phyloP scores from a whole-genome alignment of 225 moss, liverwort and hornwort genomes.

The Straminergon stramineum region DNA sequence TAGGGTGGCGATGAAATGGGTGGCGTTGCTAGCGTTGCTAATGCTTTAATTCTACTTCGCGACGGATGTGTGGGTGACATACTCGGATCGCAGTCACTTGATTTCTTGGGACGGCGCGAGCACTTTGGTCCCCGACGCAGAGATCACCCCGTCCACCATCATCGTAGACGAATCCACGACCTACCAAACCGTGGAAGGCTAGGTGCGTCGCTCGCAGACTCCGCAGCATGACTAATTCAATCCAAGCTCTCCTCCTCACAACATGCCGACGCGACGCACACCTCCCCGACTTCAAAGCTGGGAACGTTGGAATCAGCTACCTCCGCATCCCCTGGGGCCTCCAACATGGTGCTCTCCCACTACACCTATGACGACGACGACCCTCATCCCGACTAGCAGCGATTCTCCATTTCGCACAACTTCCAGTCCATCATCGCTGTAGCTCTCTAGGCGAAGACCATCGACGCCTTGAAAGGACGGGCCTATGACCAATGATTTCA shows the following conservation, averaged over 20 bases:
- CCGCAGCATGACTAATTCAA: conserved; percentile 25
- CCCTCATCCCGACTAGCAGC: neutral
- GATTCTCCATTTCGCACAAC: conserved; percentile 23
- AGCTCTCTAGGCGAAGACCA: conserved; percentile 2
- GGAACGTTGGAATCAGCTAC: conserved; percentile 26
- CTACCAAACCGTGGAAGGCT: conserved; percentile 30
- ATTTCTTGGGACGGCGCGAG: conserved; percentile 11
- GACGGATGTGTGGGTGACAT: conserved; percentile 20
- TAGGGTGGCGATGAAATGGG: neutral
- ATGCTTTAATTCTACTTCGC: neutral
- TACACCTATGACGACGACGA: conserved; percentile 24
- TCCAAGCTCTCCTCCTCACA: conserved; percentile 3
- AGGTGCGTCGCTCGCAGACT: conserved; percentile 23
- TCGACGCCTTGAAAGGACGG: neutral
- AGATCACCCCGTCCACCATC: conserved; percentile 7
- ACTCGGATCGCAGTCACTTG: conserved; percentile 21
- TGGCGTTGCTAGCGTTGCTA: neutral
- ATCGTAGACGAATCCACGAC: conserved; percentile 10
- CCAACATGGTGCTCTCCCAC: conserved; percentile 6
- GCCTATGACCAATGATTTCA: too few species aligned
- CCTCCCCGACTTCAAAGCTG: conserved; percentile 24
- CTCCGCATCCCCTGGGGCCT: conserved; percentile 14
- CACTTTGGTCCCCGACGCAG: neutral
- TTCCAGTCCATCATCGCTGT: conserved; percentile 18
- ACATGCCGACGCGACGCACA: neutral